Evolutionary conservation across 2,329 filamentous ascomycete species (phyloP).

Genomic region (Scytalidium sp.): DNA sequence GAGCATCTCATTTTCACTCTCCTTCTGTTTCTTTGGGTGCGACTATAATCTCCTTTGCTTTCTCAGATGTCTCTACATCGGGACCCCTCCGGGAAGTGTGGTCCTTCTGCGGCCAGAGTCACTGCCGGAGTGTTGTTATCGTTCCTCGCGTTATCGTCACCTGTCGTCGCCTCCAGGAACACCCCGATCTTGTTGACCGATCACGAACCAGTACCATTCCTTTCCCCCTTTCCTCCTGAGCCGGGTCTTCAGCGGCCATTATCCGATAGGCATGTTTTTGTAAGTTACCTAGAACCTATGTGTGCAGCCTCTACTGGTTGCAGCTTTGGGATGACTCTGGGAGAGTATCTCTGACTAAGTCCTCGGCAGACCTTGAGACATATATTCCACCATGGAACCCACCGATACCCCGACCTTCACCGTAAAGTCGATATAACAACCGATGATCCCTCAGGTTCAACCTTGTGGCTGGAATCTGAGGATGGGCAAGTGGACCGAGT

Average conservation of each 20-base stretch:
- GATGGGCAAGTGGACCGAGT: slow-evolving; percentile 51
- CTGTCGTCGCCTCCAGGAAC: slow-evolving; percentile 33
- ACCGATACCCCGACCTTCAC: slow-evolving; percentile 75
- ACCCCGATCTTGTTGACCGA: slow-evolving; percentile 33
- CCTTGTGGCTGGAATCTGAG: slow-evolving; percentile 61
- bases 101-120: slow-evolving; percentile 58
- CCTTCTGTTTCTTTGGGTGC: not conserved
- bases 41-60: not conserved
- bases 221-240: slow-evolving; percentile 26
- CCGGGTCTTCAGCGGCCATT: slow-evolving; percentile 45
- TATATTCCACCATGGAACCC: slow-evolving; percentile 87
- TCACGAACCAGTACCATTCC: slow-evolving; percentile 35
- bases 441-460: slow-evolving; percentile 41
- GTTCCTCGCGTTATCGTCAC: slow-evolving; percentile 58
- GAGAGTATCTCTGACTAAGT: slow-evolving; percentile 15
- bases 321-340: too few relatives aligned
- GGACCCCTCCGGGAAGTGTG: slow-evolving; percentile 31
- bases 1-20: too few relatives aligned
- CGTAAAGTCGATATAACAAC: slow-evolving; percentile 67
- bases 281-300: slow-evolving; percentile 26
- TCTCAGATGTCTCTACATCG: slow-evolving; percentile 12
- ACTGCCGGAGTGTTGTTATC: slow-evolving; percentile 63
- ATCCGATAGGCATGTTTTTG: slow-evolving; percentile 50
- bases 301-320: not conserved
- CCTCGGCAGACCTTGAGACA: slow-evolving; percentile 66